A percentile compares a stretch with the other conserved stretches of the same genome.
Conservation (phyloP, 2,329 filamentous ascomycete genomes). For the Cladosporium sp. region DNA sequence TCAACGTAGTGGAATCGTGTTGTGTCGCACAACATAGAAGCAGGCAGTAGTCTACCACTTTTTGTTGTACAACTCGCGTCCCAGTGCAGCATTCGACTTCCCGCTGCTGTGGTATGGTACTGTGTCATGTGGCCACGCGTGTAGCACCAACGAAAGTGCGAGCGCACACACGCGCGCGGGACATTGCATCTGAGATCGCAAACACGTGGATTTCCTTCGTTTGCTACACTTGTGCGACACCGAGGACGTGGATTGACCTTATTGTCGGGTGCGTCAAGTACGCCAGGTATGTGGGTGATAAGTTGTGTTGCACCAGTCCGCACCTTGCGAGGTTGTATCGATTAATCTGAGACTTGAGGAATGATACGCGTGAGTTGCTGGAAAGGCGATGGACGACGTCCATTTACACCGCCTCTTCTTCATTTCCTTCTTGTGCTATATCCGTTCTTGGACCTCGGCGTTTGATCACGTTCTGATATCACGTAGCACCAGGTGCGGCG, state of each 20-base stretch:
- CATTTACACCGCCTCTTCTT: conserved; percentile 1
- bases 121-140: conserved; percentile 18
- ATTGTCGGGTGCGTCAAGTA: not conserved
- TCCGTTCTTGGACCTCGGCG: not conserved
- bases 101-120: not conserved
- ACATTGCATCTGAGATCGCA: conserved; percentile 15
- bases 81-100: not conserved
- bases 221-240: not conserved
- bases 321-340: conserved; percentile 1
- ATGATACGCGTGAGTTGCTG: conserved; percentile 1
- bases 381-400: not conserved
- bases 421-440: not conserved
- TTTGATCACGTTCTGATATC: not conserved
- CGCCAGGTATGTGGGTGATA: too few relatives aligned
- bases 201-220: not conserved
- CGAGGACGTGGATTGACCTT: conserved; percentile 5
- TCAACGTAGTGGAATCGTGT: not conserved
- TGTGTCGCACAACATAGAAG: conserved; percentile 9
- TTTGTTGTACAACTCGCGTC: not conserved
- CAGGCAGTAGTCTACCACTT: conserved; percentile 2
- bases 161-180: not conserved
- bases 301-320: not conserved
- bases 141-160: not conserved
- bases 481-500: not conserved
- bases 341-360: conserved; percentile 5